These are phyloP conservation scores for Diaporthe ilicicola DNA, from an alignment of 2,329 filamentous ascomycete genomes.

Conservation along the genomic window DNA sequence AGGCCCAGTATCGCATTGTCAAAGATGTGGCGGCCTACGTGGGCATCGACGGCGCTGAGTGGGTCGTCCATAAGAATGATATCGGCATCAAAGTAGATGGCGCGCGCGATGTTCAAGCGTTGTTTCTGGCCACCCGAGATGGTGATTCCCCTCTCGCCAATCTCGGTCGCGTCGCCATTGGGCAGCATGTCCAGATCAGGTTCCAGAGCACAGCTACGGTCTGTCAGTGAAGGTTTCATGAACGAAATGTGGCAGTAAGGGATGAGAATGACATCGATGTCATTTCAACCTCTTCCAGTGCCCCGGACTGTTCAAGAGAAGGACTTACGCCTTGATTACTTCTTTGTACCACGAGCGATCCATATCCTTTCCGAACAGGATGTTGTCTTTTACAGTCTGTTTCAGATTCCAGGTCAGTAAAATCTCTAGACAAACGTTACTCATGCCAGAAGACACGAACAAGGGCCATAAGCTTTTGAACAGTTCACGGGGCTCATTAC, in stretches of 20 bases:
- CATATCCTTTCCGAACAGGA: constrained; percentile 84
- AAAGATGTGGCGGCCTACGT: constrained; percentile 58
- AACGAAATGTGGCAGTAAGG: background rate
- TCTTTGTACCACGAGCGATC: constrained; percentile 81
- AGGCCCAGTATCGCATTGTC: constrained; percentile 75
- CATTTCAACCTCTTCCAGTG: no score
- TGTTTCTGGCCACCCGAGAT: constrained; percentile 98
- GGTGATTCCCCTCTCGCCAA: constrained; percentile 94
- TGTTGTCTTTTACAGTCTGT: constrained; percentile 81
- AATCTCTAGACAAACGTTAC: background rate
- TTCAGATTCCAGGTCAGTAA: background rate
- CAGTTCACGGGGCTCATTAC: background rate
- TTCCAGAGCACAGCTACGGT: constrained; percentile 76
- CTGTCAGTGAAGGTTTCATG: constrained; percentile 26
- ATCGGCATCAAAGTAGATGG: constrained; percentile 47
- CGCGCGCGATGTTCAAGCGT: constrained; percentile 88
- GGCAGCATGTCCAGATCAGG: constrained; percentile 95
- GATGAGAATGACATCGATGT: background rate
- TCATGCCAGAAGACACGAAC: background rate
- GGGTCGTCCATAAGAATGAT: constrained; percentile 46
- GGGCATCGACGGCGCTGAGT: constrained; percentile 45
- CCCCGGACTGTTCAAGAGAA: no score
- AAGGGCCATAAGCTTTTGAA: background rate
- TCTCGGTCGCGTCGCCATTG: constrained; percentile 86
- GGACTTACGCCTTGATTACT: constrained; percentile 73